phyloP scores from a whole-genome alignment of 495 filamentous ascomycete species.

The Neurospora sp. region DNA sequence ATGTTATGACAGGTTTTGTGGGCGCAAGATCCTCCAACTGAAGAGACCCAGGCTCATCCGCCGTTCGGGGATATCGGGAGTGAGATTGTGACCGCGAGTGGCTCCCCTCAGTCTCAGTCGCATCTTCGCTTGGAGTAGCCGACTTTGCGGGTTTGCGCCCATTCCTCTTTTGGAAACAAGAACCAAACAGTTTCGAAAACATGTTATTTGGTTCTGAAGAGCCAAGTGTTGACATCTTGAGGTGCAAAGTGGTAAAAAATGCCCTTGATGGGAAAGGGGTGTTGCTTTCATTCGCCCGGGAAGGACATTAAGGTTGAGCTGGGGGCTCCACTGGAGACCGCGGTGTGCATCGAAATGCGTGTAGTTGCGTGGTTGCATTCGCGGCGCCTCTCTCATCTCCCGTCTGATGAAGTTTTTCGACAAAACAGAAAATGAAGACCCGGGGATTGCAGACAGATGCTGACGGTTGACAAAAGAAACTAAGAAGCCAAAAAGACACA shows the following conservation, averaged over 20 bases:
- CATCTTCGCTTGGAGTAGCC: slow-evolving; percentile 3
- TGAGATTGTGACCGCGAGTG: background rate
- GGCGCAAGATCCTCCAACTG: background rate
- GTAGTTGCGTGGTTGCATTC: background rate
- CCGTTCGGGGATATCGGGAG: background rate
- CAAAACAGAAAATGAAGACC: background rate
- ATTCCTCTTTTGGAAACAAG: slow-evolving; percentile 18
- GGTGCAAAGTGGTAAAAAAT: background rate
- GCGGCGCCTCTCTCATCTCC: background rate
- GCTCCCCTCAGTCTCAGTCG: slow-evolving; percentile 16
- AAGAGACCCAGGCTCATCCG: background rate
- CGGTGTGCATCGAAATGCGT: background rate
- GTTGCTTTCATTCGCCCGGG: background rate
- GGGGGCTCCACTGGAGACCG: background rate
- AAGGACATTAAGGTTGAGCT: background rate
- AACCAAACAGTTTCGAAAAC: slow-evolving; percentile 16
- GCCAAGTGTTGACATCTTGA: background rate
- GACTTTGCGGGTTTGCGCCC: slow-evolving; percentile 7
- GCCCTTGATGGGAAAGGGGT: background rate
- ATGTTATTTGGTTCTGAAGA: background rate
- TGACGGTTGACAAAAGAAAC: background rate
- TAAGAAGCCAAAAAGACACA: background rate
- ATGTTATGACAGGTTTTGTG: background rate
- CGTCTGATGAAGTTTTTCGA: background rate
- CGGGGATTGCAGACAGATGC: background rate